These are phyloP conservation scores for Populus hybrid DNA, from an alignment of 441 rosid species.

Conservation along the genomic window DNA sequence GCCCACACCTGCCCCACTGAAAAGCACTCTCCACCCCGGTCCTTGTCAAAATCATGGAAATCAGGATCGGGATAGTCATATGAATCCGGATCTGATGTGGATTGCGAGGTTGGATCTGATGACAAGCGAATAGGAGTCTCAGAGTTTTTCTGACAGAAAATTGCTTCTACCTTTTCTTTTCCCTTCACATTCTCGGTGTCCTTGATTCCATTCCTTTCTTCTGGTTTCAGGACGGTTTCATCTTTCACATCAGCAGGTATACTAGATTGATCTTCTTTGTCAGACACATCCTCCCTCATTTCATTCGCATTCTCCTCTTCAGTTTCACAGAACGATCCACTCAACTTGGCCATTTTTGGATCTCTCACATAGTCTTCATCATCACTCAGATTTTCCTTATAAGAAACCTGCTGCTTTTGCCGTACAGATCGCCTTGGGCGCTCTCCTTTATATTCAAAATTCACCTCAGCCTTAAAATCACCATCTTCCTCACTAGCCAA, in stretches of 20 bases:
- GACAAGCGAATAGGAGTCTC: constrained; percentile 20
- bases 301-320: constrained; percentile 26
- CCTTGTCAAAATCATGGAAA: constrained; percentile 51
- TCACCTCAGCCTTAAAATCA: constrained; percentile 32
- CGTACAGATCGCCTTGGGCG: constrained; percentile 73
- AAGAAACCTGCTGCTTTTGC: constrained; percentile 64
- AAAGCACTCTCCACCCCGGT: constrained; percentile 39
- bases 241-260: constrained; percentile 26
- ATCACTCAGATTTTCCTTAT: constrained; percentile 67
- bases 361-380: constrained; percentile 44
- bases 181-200: constrained; percentile 24
- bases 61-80: constrained; percentile 54
- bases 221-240: constrained; percentile 20
- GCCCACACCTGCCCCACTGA: constrained; percentile 61
- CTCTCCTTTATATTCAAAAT: constrained; percentile 30
- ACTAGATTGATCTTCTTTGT: constrained; percentile 31
- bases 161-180: constrained; percentile 22
- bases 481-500: constrained; percentile 28
- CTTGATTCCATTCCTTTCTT: constrained; percentile 23
- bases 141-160: constrained; percentile 21
- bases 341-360: constrained; percentile 36
- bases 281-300: constrained; percentile 26
- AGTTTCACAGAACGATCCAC: constrained; percentile 23
- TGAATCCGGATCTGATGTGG: constrained; percentile 27
- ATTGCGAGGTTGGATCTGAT: constrained; percentile 26